Percentiles rank a stretch among this genome's conserved stretches.
phyloP scores from a whole-genome alignment of 176 grass and related monocot genomes.

The Carex cristatella region DNA sequence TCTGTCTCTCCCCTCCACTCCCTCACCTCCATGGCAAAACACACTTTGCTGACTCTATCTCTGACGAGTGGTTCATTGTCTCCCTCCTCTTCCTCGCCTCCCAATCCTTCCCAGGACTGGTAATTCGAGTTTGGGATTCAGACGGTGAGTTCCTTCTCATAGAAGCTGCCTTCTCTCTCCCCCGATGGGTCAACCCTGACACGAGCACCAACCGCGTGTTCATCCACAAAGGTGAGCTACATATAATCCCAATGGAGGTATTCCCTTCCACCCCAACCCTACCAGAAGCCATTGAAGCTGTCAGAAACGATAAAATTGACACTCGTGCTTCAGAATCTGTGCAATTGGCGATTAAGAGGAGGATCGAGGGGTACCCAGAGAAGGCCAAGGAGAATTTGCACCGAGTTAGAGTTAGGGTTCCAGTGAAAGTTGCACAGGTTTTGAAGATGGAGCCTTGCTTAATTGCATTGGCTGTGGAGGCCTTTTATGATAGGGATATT shows the following conservation, averaged over 20 bases:
- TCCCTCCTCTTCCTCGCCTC: constrained; percentile 69
- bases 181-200: constrained; percentile 71
- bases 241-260: constrained; percentile 54
- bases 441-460: constrained; percentile 79
- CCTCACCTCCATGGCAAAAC: constrained; percentile 77
- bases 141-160: constrained; percentile 99
- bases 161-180: constrained; percentile 78
- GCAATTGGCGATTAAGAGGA: constrained; percentile 53
- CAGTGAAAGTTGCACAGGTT: constrained; percentile 61
- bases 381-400: constrained; percentile 65
- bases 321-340: constrained; percentile 59
- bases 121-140: constrained; percentile 65
- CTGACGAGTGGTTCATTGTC: constrained; percentile 81
- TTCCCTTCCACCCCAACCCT: constrained; percentile 45
- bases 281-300: constrained; percentile 38
- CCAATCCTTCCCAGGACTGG: constrained; percentile 28
- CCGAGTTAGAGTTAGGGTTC: constrained; percentile 49
- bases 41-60: constrained; percentile 70
- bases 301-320: constrained; percentile 37
- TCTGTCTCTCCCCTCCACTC: constrained; percentile 46
- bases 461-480: constrained; percentile 62
- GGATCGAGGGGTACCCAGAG: constrained; percentile 54
- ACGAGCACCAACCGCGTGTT: constrained; percentile 72
- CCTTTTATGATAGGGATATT: constrained; percentile 83
- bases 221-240: constrained; percentile 66